Conservation (phyloP, 768 basidiomycete genomes). For the Exidia glandulosa region DNA sequence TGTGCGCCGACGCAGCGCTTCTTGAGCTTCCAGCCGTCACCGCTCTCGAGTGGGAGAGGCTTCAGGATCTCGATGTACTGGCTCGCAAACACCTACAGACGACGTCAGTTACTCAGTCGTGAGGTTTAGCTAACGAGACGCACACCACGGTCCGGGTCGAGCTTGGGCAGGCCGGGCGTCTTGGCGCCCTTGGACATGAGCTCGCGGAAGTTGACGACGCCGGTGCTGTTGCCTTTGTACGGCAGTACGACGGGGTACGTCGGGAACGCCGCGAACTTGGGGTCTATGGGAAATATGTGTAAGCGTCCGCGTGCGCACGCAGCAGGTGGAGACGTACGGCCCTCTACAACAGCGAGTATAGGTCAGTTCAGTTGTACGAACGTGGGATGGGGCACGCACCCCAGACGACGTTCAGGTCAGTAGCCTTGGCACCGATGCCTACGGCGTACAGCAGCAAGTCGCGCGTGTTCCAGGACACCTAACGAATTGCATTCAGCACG, state of each 20-base stretch:
- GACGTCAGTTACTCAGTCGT: background rate
- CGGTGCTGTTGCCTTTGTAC: conserved; percentile 50
- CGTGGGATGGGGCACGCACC: conserved; percentile 38
- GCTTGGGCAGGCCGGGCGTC: conserved; percentile 50
- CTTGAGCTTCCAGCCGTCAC: conserved; percentile 68
- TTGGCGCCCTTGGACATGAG: conserved; percentile 23
- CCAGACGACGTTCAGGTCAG: conserved; percentile 61
- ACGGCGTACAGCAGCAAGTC: conserved; percentile 71
- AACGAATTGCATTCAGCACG: background rate
- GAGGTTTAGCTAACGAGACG: conserved; percentile 13
- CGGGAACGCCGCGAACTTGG: conserved; percentile 64
- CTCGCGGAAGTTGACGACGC: conserved; percentile 59
- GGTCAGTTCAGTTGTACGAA: background rate
- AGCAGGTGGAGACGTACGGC: background rate
- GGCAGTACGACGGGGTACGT: conserved; percentile 75
- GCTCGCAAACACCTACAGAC: conserved; percentile 20
- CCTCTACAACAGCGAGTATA: background rate
- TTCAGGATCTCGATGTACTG: conserved; percentile 74
- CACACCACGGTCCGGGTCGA: conserved; percentile 63
- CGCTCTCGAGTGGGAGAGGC: conserved; percentile 64
- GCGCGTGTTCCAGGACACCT: conserved; percentile 80
- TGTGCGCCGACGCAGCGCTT: conserved; percentile 54
- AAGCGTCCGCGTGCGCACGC: background rate
- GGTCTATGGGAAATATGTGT: conserved; percentile 30
- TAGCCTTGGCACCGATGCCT: conserved; percentile 70